Evolutionary conservation across 2,329 filamentous ascomycete species (phyloP), one percentile per base, ranked within the genome.

Genomic region (Penicillium expansum): DNA sequence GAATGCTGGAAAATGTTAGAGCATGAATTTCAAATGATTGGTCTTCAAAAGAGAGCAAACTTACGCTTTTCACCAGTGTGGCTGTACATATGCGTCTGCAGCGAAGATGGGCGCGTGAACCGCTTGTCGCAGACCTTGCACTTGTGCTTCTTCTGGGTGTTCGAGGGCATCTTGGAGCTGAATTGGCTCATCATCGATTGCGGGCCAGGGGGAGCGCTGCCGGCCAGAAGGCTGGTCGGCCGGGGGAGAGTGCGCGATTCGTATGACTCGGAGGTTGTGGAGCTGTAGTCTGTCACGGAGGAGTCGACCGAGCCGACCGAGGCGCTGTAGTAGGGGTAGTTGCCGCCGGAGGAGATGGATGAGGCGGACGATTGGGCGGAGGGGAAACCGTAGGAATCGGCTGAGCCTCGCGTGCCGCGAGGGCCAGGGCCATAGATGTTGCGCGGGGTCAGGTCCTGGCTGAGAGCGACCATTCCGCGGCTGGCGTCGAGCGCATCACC

Each of bases 171-270:
- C 78, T 97, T 97, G 62, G 93, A 97, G 77, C 91, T 97, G 79
- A 97, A 97, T 69, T 96, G 92, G 51, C 91, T 87, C 94, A 99
- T 99, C 92, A 99, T 97, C 0, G 92, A 95, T 71, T 95, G 90
- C 1, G 92, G 92, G 18, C 91, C 91, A 1, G 92, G 91, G 1
- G 91, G 91, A 32, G 87, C 82, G 56, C 82, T 86, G 42, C 79
- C 79, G 27, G 81, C 80, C 55, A 88, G 71, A 14, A 89, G 78
- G 37, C 84, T 87, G 27, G 86, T 86, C 1, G 92, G 91, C 52
- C 91, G 83, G 1, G 92, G 92, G 2, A 96, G 80, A n/a, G 91
- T 93, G 66, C 92, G 84, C 49, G 91, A 92, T 37, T 93, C 91
- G 57, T 96, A 90, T 59, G 83, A 84, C 68, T 97, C 92, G 48